phyloP scores from a whole-genome alignment of 2,329 filamentous ascomycete genomes.

The Chrysoporthe puriensis region DNA sequence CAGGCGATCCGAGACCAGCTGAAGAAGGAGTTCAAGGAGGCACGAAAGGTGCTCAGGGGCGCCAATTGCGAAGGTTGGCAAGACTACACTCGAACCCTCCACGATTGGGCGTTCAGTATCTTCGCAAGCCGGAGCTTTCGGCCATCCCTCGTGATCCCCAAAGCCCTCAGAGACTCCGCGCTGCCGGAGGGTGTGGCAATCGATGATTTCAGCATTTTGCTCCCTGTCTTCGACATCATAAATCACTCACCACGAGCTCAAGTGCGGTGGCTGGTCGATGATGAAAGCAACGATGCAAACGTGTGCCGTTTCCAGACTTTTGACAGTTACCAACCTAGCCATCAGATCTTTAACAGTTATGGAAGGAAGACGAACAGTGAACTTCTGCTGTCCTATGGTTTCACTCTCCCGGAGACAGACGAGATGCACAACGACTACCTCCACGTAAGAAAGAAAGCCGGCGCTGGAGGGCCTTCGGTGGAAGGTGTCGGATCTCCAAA shows the following conservation, averaged over 20 bases:
- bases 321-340: slow-evolving; percentile 51
- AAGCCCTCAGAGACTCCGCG: slow-evolving; percentile 37
- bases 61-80: slow-evolving; percentile 35
- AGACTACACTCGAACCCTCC: slow-evolving; percentile 53
- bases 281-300: slow-evolving; percentile 44
- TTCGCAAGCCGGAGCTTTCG: slow-evolving; percentile 69
- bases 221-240: slow-evolving; percentile 72
- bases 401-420: slow-evolving; percentile 54
- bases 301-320: slow-evolving; percentile 49
- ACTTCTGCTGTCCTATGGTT: slow-evolving; percentile 66
- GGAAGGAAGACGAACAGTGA: slow-evolving; percentile 75
- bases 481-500: slow-evolving; percentile 28
- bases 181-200: slow-evolving; percentile 43
- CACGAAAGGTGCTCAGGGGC: slow-evolving; percentile 43
- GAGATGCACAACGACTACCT: slow-evolving; percentile 63
- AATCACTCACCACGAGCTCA: slow-evolving; percentile 69
- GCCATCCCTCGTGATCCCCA: slow-evolving; percentile 58
- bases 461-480: slow-evolving; percentile 32
- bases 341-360: slow-evolving; percentile 72
- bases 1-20: slow-evolving; percentile 51
- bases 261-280: slow-evolving; percentile 55
- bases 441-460: slow-evolving; percentile 54
- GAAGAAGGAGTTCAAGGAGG: slow-evolving; percentile 50
- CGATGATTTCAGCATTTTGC: slow-evolving; percentile 68
- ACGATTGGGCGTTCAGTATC: slow-evolving; percentile 67